Evolutionary conservation across 257 asterid genomes (phyloP).

Genomic region (Rubia yunnanensis): DNA sequence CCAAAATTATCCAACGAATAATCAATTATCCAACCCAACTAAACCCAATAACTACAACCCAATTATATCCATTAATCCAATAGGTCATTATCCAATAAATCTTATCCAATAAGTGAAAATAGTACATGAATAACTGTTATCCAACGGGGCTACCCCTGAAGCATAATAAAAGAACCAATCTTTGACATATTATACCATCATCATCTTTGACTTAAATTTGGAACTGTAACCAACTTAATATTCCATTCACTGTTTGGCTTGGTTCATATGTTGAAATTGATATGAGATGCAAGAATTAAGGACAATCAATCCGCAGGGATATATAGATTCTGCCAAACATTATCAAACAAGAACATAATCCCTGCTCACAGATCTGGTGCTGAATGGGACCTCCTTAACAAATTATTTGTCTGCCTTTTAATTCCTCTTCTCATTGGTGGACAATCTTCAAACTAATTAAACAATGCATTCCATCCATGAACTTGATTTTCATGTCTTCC

Average conservation of each 20-base stretch:
- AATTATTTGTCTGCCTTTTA: conserved; percentile 18
- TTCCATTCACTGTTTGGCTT: background rate
- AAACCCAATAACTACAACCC: too few relatives aligned
- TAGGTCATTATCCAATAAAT: too few relatives aligned
- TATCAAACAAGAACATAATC: conserved; percentile 15
- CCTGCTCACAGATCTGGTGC: conserved; percentile 13
- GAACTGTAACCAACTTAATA: background rate
- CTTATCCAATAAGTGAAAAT: too few relatives aligned
- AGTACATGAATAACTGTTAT: too few relatives aligned
- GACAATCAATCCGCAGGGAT: background rate
- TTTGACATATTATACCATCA: background rate
- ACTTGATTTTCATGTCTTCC: too few relatives aligned
- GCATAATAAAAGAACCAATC: background rate
- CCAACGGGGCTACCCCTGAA: background rate
- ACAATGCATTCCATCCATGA: too few relatives aligned
- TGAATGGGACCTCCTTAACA: conserved; percentile 19
- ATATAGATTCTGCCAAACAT: conserved; percentile 8
- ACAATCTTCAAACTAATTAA: too few relatives aligned
- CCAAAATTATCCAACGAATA: too few relatives aligned
- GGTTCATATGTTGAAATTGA: background rate
- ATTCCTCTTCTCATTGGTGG: background rate
- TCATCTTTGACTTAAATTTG: background rate
- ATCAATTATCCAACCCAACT: too few relatives aligned
- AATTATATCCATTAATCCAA: too few relatives aligned
- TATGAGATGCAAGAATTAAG: background rate